A percentile compares a stretch with the other conserved stretches of the same genome.
Evolutionary conservation across 352 stramenopile genomes (phyloP).

Genomic region (Phytophthora kernoviae): DNA sequence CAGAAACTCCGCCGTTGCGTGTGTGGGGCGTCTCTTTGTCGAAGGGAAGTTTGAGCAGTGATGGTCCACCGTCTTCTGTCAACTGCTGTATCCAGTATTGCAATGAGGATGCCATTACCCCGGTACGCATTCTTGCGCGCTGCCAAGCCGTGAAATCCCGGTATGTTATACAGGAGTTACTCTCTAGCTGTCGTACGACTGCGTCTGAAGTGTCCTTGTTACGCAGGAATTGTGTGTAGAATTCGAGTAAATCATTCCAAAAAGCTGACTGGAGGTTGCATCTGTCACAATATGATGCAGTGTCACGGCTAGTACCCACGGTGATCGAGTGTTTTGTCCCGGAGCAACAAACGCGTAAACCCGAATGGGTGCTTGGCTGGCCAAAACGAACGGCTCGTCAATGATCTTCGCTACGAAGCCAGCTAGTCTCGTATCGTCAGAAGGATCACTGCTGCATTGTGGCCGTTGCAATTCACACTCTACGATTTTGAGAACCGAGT

Average conservation of each 20-base stretch:
- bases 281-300: slow-evolving; percentile 67
- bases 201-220: neutral
- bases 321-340: neutral
- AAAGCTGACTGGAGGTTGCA: slow-evolving; percentile 44
- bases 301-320: slow-evolving; percentile 46
- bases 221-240: slow-evolving; percentile 26
- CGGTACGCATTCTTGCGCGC: slow-evolving; percentile 36
- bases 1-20: neutral
- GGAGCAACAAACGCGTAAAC: slow-evolving; percentile 31
- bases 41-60: slow-evolving; percentile 50
- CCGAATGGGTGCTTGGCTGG: slow-evolving; percentile 39
- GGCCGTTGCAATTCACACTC: slow-evolving; percentile 1
- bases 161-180: slow-evolving; percentile 31
- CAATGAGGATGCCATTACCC: slow-evolving; percentile 35
- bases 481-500: slow-evolving; percentile 10
- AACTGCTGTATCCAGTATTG: slow-evolving; percentile 58
- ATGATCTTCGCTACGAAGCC: slow-evolving; percentile 28
- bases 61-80: slow-evolving; percentile 13
- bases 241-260: slow-evolving; percentile 47
- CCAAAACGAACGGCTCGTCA: slow-evolving; percentile 44
- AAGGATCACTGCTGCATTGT: neutral
- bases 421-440: slow-evolving; percentile 10
- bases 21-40: slow-evolving; percentile 10
- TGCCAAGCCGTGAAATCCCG: slow-evolving; percentile 60
- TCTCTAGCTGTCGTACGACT: slow-evolving; percentile 15